Percentiles rank a stretch among this genome's conserved stretches.
Evolutionary conservation across 2,329 filamentous ascomycete genomes (phyloP).

Genomic region (Alternaria sp.): DNA sequence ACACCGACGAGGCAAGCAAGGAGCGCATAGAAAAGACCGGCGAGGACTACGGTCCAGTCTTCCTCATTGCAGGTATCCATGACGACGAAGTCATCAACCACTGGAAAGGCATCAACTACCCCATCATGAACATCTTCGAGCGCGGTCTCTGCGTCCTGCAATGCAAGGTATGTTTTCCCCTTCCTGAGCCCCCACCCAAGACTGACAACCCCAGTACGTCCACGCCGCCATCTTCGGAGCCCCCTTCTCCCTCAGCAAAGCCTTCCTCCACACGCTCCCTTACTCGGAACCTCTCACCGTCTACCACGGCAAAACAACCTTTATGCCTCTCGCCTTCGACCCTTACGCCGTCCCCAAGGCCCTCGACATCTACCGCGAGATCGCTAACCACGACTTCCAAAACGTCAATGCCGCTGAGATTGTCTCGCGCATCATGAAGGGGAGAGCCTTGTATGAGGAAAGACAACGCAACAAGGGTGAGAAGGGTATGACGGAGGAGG

Average conservation of each 20-base stretch:
- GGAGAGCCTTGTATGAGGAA: slow-evolving; percentile 87
- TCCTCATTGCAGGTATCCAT: slow-evolving; percentile 92
- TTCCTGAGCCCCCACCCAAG: slow-evolving; percentile 8
- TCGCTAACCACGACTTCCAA: slow-evolving; percentile 78
- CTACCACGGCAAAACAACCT: slow-evolving; percentile 95
- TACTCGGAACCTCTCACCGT: slow-evolving; percentile 75
- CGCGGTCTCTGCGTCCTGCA: slow-evolving; percentile 94
- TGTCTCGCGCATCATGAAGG: slow-evolving; percentile 87
- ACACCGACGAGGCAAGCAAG: slow-evolving; percentile 67
- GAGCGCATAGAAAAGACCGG: slow-evolving; percentile 70
- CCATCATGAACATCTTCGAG: slow-evolving; percentile 99
- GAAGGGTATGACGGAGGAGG: slow-evolving; percentile 78
- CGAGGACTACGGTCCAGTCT: slow-evolving; percentile 80
- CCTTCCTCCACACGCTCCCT: slow-evolving; percentile 78
- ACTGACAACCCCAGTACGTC: slow-evolving; percentile 69
- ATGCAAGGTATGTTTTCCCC: slow-evolving; percentile 73
- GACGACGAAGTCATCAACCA: slow-evolving; percentile 94
- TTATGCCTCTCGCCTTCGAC: slow-evolving; percentile 72
- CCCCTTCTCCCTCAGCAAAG: slow-evolving; percentile 82
- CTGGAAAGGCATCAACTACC: slow-evolving; percentile 98
- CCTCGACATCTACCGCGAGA: slow-evolving; percentile 84
- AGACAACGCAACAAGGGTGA: slow-evolving; percentile 88
- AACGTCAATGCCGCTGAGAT: slow-evolving; percentile 93
- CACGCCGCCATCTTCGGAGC: slow-evolving; percentile 88
- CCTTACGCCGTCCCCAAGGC: slow-evolving; percentile 78